Base-by-base conservation (phyloP, 257 asterid species). In the Petunia axillaris region DNA sequence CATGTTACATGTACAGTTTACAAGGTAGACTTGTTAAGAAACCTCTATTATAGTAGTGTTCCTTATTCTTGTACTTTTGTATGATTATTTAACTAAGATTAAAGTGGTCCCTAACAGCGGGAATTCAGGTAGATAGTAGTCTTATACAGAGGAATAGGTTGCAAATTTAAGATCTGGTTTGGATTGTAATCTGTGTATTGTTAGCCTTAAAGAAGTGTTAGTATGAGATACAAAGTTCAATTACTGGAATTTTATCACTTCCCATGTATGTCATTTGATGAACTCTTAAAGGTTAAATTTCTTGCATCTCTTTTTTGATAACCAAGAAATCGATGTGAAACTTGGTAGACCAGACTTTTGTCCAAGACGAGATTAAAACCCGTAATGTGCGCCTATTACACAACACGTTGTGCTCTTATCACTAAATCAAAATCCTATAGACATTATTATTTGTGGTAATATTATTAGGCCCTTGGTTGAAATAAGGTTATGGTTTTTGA, bases 1-100 rank as follows among this genome's bases (percentile, higher is more conserved):
- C 66, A 52, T 67, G 59, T 76, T 16, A 63, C 63, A 70, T 77
- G 55, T 82, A 55, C 54, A 82, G 85, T 77, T 79, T 64, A 66
- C 70, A 74, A 76, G 66, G 59, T 50, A 57, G 55, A 78, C 64
- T 52, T 60, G 58, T 84, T 62, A 35, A 63, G 35, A 53, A 64
- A 53, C 16, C 37, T 68, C 39, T 57, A 64, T 36, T 2, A 1
- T 14, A 15, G 9, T 1, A 53, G 11, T 40, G 79, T 36, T 44
- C 58, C 60, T 41, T 4, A 14, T 53, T 38, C 36, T 43, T 52
- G 38, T 80, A 13, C 36, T 46, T 40, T 43, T 59, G 43, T 54
- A 48, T 71, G 58, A 48, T 15, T 71, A 11, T 71, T 48, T 1
- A 54, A 67, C 63, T 25, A 68, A 41, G 46, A 14, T 76, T 52